Percentiles rank a stretch among this genome's conserved stretches.
Evolutionary conservation across 2,329 filamentous ascomycete genomes (phyloP).

Genomic region (Fusarium chuoi): DNA sequence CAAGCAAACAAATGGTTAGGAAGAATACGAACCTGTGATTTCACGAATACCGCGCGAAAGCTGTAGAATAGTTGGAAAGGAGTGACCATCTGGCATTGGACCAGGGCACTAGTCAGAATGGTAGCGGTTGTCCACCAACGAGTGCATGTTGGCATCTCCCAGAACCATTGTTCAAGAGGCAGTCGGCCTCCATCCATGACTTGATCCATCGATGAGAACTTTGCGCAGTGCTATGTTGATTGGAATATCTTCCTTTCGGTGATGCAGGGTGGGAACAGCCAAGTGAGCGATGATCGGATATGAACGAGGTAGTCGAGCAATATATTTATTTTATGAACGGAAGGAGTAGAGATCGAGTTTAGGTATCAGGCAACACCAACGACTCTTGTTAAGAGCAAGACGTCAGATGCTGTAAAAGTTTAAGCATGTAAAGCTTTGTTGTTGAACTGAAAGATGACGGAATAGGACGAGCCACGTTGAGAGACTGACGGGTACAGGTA

Average conservation of each 20-base stretch:
- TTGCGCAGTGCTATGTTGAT: neutral
- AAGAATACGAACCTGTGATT: constrained; percentile 77
- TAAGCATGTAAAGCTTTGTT: neutral
- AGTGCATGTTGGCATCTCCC: constrained; percentile 97
- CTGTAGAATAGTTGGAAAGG: constrained; percentile 98
- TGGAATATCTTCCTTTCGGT: neutral
- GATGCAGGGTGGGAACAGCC: neutral
- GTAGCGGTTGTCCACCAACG: constrained; percentile 97
- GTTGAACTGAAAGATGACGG: constrained; percentile 28
- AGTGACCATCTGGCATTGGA: constrained; percentile 92
- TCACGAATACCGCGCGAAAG: constrained; percentile 88
- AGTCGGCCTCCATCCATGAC: constrained; percentile 71
- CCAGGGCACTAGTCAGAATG: constrained; percentile 84
- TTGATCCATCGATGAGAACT: constrained; percentile 60
- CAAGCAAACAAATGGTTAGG: neutral
- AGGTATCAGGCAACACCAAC: neutral
- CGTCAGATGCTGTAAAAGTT: neutral
- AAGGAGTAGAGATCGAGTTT: neutral
- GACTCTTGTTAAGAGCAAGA: neutral
- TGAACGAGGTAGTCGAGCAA: neutral
- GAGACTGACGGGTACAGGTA: neutral
- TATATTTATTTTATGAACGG: neutral
- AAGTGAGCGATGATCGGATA: constrained; percentile 14
- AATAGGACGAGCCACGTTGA: constrained; percentile 37
- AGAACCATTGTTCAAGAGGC: constrained; percentile 97